phyloP scores from a whole-genome alignment of 257 asterid species.

The Gentiana straminea region DNA sequence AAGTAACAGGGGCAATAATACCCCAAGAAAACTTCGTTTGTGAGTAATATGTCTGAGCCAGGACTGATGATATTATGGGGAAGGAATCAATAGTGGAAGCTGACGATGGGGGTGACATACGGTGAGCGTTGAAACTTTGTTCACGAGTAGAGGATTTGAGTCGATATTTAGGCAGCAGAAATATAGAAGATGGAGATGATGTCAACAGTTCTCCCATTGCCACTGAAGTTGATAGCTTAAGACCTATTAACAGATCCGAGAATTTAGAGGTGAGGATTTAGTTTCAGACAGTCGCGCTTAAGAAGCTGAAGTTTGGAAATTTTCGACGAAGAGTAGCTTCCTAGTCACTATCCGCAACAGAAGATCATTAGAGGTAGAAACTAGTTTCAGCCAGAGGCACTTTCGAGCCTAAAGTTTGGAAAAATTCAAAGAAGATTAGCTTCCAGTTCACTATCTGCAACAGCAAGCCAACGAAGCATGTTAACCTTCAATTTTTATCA shows the following conservation, averaged over 20 bases:
- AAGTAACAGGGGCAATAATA: constrained; percentile 28
- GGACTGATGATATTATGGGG: constrained; percentile 15
- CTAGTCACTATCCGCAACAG: constrained; percentile 37
- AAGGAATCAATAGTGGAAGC: constrained; percentile 11
- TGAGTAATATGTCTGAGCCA: constrained; percentile 12
- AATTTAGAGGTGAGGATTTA: constrained; percentile 3
- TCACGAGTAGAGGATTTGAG: constrained; percentile 24
- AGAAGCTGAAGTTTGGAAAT: constrained; percentile 27
- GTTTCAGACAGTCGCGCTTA: constrained; percentile 12
- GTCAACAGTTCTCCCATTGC: constrained; percentile 58
- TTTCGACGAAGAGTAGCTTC: constrained; percentile 54
- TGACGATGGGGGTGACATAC: constrained; percentile 20
- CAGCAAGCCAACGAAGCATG: too few relatives aligned
- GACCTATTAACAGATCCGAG: constrained; percentile 3
- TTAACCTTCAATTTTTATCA: too few relatives aligned
- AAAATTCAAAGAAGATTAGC: background rate
- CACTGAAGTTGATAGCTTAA: constrained; percentile 6
- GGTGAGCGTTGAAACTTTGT: constrained; percentile 14
- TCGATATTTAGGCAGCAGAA: constrained; percentile 30
- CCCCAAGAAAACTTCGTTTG: constrained; percentile 20
- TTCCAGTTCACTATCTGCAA: background rate
- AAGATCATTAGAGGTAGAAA: background rate
- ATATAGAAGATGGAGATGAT: constrained; percentile 42
- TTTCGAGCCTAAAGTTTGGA: background rate
- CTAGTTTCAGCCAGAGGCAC: background rate